Conservation (phyloP, 768 basidiomycete species). For the Suillus subaureus region DNA sequence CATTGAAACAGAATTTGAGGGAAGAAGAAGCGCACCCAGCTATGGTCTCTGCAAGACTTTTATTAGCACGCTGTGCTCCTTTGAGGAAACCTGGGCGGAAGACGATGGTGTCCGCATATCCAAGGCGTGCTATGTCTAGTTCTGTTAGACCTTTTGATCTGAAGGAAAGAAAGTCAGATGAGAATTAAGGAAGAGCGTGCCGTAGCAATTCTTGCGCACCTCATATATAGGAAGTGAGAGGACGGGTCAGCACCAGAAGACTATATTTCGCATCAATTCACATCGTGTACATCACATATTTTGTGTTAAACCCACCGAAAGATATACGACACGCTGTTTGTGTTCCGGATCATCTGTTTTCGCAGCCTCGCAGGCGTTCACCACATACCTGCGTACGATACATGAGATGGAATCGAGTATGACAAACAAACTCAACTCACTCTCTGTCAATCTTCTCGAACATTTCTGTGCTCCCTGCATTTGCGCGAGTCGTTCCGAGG, state of each 20-base stretch:
- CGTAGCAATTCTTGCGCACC: constrained; percentile 29
- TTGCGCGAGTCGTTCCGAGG: constrained; percentile 65
- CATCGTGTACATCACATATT: neutral
- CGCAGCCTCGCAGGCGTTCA: constrained; percentile 70
- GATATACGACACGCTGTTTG: constrained; percentile 66
- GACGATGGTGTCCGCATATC: constrained; percentile 70
- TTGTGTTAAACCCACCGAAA: constrained; percentile 52
- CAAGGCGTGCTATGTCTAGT: constrained; percentile 61
- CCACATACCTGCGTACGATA: constrained; percentile 56
- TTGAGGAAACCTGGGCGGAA: constrained; percentile 64
- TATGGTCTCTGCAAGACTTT: constrained; percentile 43
- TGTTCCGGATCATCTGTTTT: constrained; percentile 45
- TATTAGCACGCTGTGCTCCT: constrained; percentile 47
- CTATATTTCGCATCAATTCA: constrained; percentile 31
- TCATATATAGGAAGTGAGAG: constrained; percentile 55
- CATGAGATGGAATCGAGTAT: neutral
- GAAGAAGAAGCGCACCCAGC: constrained; percentile 39
- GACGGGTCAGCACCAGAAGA: constrained; percentile 52
- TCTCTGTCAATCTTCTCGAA: constrained; percentile 82
- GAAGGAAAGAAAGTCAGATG: neutral
- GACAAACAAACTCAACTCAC: constrained; percentile 39
- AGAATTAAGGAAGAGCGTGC: neutral
- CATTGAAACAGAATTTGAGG: neutral
- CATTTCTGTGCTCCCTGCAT: constrained; percentile 61
- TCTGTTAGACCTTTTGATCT: constrained; percentile 82